Base-by-base conservation (phyloP, 1,284 basidiomycete genomes). In the Fomitopsis palustris region DNA sequence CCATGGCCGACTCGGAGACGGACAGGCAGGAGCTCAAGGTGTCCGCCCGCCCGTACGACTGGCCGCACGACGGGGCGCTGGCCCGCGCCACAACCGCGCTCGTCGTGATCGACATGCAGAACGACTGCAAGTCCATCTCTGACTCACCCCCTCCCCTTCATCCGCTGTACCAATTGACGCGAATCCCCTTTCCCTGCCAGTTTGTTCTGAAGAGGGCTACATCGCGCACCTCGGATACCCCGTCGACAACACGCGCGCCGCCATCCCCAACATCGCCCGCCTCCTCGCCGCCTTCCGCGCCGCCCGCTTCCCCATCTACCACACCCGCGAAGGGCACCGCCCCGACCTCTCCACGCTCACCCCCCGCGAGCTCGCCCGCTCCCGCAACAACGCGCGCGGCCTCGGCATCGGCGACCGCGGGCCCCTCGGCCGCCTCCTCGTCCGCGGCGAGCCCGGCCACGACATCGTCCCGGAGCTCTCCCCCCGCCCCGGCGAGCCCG, bases 311-410 rank as follows among this genome's bases (percentile, higher is more conserved):
- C 55, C 59, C 25, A 45, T 60, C 21, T 60, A 47, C 41, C 59
- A 60, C 52, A 60, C 59, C 21, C 59, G 59, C 59, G 59, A 60
- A 33, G 59, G 59, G 10, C 59, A 60, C 55, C 55, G 55, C 49
- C 39, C 58, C n/a, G 59, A 60, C 21, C 55, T 60, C 4, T 60
- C 59, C 41, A 60, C 59, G 39, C 49, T 60, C 38, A 27, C 55
- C 10, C 19, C 57, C 25, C 59, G 59, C 45, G 59, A 60, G 55
- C 55, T 25, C 14, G 53, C 38, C 43, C 54, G 55, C n/a, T 53
- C 59, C 39, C 27, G 55, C 14, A 60, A 60, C 51, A 54, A 29
- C 16, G 16, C 54, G 9, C 39, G 43, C 19, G 54, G 54, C 19
- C 25, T 60, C 16, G 59, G 59, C 21, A 60, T 60, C n/a, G 58